Percentiles rank a stretch among this genome's conserved stretches.
Evolutionary conservation across 495 filamentous ascomycete species (phyloP).

Genomic region (Tuber borchii): DNA sequence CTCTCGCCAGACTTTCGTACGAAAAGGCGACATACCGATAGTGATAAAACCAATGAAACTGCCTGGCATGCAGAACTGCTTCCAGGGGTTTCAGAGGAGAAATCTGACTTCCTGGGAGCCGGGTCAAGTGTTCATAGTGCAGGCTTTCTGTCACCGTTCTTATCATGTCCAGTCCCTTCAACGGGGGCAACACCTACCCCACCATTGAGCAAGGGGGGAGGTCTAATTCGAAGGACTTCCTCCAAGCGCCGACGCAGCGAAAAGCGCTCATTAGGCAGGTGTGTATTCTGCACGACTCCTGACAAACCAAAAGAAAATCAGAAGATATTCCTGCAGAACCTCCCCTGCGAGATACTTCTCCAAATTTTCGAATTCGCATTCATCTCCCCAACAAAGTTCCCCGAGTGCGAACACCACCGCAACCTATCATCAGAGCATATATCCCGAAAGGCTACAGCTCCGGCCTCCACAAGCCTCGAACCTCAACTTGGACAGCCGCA

Average conservation of each 20-base stretch:
- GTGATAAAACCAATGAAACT: background rate
- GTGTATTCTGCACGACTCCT: slow-evolving; percentile 15
- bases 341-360: slow-evolving; percentile 32
- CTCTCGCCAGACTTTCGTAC: background rate
- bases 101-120: background rate
- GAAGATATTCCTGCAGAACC: slow-evolving; percentile 20
- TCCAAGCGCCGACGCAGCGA: slow-evolving; percentile 20
- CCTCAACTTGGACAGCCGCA: background rate
- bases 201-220: background rate
- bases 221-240: slow-evolving; percentile 5
- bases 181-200: background rate
- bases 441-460: slow-evolving; percentile 27
- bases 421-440: background rate
- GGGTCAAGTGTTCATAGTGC: background rate
- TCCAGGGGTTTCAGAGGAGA: background rate
- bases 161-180: background rate
- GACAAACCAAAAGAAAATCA: slow-evolving; percentile 21
- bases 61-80: slow-evolving; percentile 1
- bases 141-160: slow-evolving; percentile 13
- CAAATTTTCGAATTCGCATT: slow-evolving; percentile 38
- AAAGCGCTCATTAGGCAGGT: slow-evolving; percentile 8
- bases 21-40: slow-evolving; percentile 20
- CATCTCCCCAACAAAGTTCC: slow-evolving; percentile 25
- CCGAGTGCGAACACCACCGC: slow-evolving; percentile 26
- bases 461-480: background rate